Base-by-base conservation (phyloP, 2,329 filamentous ascomycete genomes). In the Leptosphaerulina australis region DNA sequence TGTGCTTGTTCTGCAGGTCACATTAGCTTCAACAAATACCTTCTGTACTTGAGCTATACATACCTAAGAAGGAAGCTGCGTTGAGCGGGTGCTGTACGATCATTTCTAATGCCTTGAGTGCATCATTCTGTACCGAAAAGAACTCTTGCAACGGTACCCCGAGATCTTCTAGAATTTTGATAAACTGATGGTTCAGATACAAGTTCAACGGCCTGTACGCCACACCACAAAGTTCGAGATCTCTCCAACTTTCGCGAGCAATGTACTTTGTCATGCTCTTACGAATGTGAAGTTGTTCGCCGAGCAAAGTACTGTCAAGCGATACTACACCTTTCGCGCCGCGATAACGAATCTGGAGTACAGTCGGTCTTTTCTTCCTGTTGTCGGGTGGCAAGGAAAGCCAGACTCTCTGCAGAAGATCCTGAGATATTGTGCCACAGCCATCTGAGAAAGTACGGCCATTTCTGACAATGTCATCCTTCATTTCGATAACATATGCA, bases 101-200 rank as follows among this genome's bases (percentile, higher is more conserved):
- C 9, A 72, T 71, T 3, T 83, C 80, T 4, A 95, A 75, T 10
- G 79, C 75, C 0, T 79, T 58, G 3, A 94, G 73, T 21, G 86
- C 86, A n/a, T 76, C 74, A 0, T 77, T 74, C 68, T 94, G 90
- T 1, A 90, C 72, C 0, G 77, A 63, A 9, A 87, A 65, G 57
- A 96, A 93, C 67, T 82, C 87, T 0, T 71, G 47, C 1, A 74
- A 64, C 0, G 77, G 66, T 0, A 88, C 84, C 0, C 81, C 80
- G 69, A 93, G 84, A 58, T 95, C 91, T 64, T 96, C 91, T 0
- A 96, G 70, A 4, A 95, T 91, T 67, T 95, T 95, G 73, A 95
- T 91, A 53, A 92, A 78, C 58, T 90, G 89, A 0, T 88, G 84
- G 63, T 95, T 95, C 1, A 95, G 79, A 14, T 85, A 83, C 58